Conservation (phyloP, 257 asterid species). For the Solanum chmielewskii region DNA sequence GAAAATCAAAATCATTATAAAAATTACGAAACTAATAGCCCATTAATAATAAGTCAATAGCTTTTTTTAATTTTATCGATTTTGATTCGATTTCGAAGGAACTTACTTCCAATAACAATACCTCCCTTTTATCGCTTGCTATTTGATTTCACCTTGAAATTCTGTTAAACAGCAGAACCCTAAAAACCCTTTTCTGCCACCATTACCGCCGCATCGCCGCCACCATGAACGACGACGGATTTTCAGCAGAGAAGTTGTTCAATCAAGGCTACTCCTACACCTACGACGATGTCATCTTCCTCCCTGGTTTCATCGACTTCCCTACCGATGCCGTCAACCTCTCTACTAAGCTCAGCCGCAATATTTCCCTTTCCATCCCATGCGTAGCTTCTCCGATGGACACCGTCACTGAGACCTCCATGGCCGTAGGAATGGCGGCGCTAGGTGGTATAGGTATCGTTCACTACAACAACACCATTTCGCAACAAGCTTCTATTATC, state of each 20-base stretch:
- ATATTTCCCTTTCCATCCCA: constrained; percentile 53
- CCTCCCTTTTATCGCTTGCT: background rate
- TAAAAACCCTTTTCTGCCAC: background rate
- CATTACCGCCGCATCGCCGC: background rate
- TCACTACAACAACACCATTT: constrained; percentile 51
- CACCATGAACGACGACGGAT: constrained; percentile 44
- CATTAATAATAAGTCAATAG: no score
- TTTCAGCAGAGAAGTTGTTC: constrained; percentile 49
- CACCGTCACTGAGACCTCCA: constrained; percentile 78
- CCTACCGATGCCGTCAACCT: constrained; percentile 70
- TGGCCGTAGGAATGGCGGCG: constrained; percentile 90
- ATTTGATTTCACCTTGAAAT: background rate
- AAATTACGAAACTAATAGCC: no score
- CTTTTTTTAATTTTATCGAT: no score
- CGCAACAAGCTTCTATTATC: constrained; percentile 48
- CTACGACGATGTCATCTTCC: constrained; percentile 86
- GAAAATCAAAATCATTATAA: no score
- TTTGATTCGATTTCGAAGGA: no score
- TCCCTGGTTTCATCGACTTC: constrained; percentile 87
- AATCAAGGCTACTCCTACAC: constrained; percentile 89
- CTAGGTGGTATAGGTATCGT: constrained; percentile 64
- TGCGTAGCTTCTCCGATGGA: constrained; percentile 97
- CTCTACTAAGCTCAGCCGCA: constrained; percentile 59
- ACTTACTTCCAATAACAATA: background rate
- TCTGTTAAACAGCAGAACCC: background rate